Evolutionary conservation across 2,329 filamentous ascomycete genomes (phyloP), one percentile per base, ranked within the genome.

Genomic region (Hymenoscyphus fraxineus): DNA sequence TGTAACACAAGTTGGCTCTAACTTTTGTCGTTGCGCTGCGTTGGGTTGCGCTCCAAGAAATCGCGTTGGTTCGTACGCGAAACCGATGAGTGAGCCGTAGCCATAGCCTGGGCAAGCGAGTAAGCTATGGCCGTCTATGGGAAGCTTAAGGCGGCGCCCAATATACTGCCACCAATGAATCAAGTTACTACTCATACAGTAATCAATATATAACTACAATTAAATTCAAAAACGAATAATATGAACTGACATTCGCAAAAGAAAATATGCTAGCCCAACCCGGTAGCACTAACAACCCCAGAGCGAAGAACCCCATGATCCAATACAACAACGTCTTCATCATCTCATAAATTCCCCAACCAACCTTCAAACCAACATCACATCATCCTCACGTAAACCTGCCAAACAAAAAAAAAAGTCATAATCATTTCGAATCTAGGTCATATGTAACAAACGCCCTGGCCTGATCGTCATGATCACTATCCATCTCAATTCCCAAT

Each of bases 401-500:
- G 47, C 47, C 47, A 31, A 31, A 31, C 12, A 15, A 41, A 22
- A 47, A 31, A 32, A 15, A 41, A 22, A 59, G 41, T 59, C 19
- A 59, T 47, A 40, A 32, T 41, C 19, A 22, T 59, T 47, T 31
- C 58, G 19, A 27, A 54, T 54, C 47, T 59, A n/a, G 38, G 38
- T 40, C 38, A n/a, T 35, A 54, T 51, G 27, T 51, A 22, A 56
- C 60, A 63, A 67, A 70, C 64, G 64, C 68, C 68, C 13, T 54
- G 61, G 22, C 58, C 65, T 64, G 35, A 65, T 65, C 69, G 66
- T 62, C 66, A 63, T 66, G 58, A 66, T 61, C 66, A 58, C 61
- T 67, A 63, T 64, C 67, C 63, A 66, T 67, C 61, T 65, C 58
- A 61, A 39, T 38, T 38, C 69, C 68, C 66, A 66, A 70, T 67